Conservation (phyloP, 2,329 filamentous ascomycete genomes). For the Fusarium subtropicale region DNA sequence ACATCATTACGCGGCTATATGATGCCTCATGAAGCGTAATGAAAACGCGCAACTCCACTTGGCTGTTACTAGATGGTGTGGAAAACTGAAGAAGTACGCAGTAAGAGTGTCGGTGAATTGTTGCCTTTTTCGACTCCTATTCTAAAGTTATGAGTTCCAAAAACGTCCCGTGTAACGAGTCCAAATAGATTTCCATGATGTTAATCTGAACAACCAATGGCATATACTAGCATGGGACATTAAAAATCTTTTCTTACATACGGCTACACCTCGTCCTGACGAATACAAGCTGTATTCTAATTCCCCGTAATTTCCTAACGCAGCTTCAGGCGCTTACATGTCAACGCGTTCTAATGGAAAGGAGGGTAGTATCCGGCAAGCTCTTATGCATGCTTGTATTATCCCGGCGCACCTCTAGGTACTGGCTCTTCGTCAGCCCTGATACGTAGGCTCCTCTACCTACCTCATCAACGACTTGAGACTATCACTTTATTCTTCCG, state of each 20-base stretch:
- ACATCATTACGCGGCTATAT: constrained; percentile 7
- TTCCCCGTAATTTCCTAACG: constrained; percentile 3
- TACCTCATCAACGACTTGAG: not conserved
- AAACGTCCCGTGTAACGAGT: no score
- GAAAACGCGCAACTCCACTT: not conserved
- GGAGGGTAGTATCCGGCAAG: constrained; percentile 5
- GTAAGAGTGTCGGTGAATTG: not conserved
- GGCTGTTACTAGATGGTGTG: not conserved
- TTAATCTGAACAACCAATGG: constrained; percentile 1
- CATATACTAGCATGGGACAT: not conserved
- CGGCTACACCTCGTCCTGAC: not conserved
- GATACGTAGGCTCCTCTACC: constrained; percentile 15
- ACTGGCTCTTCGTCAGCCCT: constrained; percentile 32
- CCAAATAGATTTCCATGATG: not conserved
- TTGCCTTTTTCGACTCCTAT: not conserved
- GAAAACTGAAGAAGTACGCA: not conserved
- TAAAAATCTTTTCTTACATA: not conserved
- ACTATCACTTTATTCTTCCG: constrained; percentile 2
- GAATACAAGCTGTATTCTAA: constrained; percentile 8
- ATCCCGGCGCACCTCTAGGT: not conserved
- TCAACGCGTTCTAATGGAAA: not conserved
- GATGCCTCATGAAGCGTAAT: constrained; percentile 3
- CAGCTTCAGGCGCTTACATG: not conserved
- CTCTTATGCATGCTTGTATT: constrained; percentile 19
- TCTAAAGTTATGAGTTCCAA: not conserved